A percentile compares a stretch with the other conserved stretches of the same genome.
phyloP scores from a whole-genome alignment of 257 asterid genomes.

The Nicotiana sylvestris region DNA sequence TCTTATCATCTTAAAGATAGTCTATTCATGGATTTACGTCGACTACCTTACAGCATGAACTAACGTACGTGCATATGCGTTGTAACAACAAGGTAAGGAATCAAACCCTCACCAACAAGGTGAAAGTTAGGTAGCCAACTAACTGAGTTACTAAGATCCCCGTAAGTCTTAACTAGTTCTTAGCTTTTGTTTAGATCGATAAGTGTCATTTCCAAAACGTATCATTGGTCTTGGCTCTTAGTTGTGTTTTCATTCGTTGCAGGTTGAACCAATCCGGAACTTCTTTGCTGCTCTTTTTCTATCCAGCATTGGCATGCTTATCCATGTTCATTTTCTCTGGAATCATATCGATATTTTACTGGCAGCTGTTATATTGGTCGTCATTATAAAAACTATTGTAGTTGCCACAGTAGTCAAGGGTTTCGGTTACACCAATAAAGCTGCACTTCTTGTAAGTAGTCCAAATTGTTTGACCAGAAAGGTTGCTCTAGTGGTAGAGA shows the following conservation, averaged over 20 bases:
- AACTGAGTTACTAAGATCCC: too few relatives aligned
- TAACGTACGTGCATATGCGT: too few relatives aligned
- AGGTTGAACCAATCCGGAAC: slow-evolving; percentile 85
- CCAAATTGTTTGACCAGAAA: slow-evolving; percentile 13
- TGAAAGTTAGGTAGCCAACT: too few relatives aligned
- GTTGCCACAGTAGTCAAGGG: slow-evolving; percentile 69
- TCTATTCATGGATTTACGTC: too few relatives aligned
- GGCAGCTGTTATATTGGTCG: slow-evolving; percentile 76
- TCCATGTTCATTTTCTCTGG: slow-evolving; percentile 81
- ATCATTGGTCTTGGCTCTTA: slow-evolving; percentile 18
- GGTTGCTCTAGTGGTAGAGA: background rate
- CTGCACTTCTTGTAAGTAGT: slow-evolving; percentile 62
- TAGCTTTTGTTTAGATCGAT: background rate
- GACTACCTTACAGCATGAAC: too few relatives aligned
- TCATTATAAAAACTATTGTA: slow-evolving; percentile 57
- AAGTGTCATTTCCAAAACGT: background rate
- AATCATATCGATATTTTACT: slow-evolving; percentile 73
- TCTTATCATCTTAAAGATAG: too few relatives aligned
- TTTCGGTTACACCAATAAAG: slow-evolving; percentile 75
- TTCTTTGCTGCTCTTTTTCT: slow-evolving; percentile 84
- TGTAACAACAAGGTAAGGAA: too few relatives aligned
- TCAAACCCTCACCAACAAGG: too few relatives aligned
- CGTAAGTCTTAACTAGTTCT: background rate
- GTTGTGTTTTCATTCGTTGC: slow-evolving; percentile 25
- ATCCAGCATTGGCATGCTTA: slow-evolving; percentile 90